Evolutionary conservation across 1,284 basidiomycete species (phyloP).

Genomic region (Veloporphyrellus conicus): DNA sequence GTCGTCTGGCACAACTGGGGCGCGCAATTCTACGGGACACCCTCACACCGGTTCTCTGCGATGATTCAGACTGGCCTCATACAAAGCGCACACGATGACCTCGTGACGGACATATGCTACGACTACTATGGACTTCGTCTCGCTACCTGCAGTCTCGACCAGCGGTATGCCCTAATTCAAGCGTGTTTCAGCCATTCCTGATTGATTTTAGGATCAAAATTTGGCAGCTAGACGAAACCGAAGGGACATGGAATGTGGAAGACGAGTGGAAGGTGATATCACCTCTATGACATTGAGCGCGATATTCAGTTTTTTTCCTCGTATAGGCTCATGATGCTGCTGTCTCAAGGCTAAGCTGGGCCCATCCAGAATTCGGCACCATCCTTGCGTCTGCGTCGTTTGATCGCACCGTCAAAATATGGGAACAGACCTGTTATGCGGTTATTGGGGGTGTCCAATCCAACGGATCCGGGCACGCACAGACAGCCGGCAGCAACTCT

Average conservation of each 20-base stretch:
- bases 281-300: not conserved
- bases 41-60: not conserved
- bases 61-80: slow-evolving; percentile 77
- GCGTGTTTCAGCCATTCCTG: slow-evolving; percentile 6
- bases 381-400: slow-evolving; percentile 82
- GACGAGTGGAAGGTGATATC: slow-evolving; percentile 81
- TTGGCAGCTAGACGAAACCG: slow-evolving; percentile 69
- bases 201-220: slow-evolving; percentile 60
- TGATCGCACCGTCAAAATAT: slow-evolving; percentile 85
- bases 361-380: slow-evolving; percentile 84
- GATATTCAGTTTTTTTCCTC: not conserved
- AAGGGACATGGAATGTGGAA: slow-evolving; percentile 69
- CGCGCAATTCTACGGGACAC: not conserved
- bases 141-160: slow-evolving; percentile 74
- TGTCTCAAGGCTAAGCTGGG: slow-evolving; percentile 79
- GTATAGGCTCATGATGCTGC: slow-evolving; percentile 84
- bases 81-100: slow-evolving; percentile 69
- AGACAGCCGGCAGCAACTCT: slow-evolving; percentile 28
- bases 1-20: not conserved
- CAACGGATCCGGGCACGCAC: slow-evolving; percentile 22
- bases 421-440: slow-evolving; percentile 63
- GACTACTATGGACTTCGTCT: slow-evolving; percentile 84
- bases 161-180: slow-evolving; percentile 46
- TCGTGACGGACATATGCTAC: slow-evolving; percentile 80
- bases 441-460: slow-evolving; percentile 34